Evolutionary conservation across 192 early-diverging fungal species (phyloP), one percentile per base, ranked within the genome.

Genomic region (Thoreauomyces humboldtii): DNA sequence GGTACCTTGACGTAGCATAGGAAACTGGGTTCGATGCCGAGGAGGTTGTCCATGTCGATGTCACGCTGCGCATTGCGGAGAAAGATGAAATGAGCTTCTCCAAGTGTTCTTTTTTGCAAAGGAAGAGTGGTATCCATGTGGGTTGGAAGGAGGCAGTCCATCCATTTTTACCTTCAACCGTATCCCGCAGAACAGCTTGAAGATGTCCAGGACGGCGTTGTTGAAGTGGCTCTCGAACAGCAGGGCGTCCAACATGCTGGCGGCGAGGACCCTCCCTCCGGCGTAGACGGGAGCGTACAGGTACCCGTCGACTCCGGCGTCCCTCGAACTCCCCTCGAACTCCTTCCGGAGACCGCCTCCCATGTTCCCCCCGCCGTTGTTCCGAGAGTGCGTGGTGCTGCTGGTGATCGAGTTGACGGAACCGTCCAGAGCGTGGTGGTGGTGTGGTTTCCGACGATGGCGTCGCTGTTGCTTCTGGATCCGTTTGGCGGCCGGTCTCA

Each of bases 221-320:
- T 85, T 85, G 44, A 79, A 76, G 47, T 81, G 83, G 0, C 82
- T 58, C 45, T 76, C 80, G 50, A 73, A 79, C 1, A 88, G 69
- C 0, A 86, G 73, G 19, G 79, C 71, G 46, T 80, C 81, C 12
- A 90, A 50, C 63, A 87, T 72, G 21, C 68, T 70, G 15, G 76
- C 78, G 1, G 73, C 72, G 1, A 90, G 67, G 9, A 87, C 86
- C 29, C 85, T 72, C 2, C 88, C 88, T 33, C 78, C 75, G 2
- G 84, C 88, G 75, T 82, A 90, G 7, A 82, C 72, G 6, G 88
- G 86, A 0, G 85, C 73, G 61, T 78, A 81, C 46, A 78, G 70
- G 2, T 77, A 58, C 54, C 77, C 76, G 43, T 36, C 34, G 1
- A 56, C 53, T 4, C 59, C 52, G 0, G 37, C 45, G 14, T 45